These are phyloP conservation scores for Butyriboletus loyo DNA, from an alignment of 768 basidiomycete genomes.

Conservation along the genomic window DNA sequence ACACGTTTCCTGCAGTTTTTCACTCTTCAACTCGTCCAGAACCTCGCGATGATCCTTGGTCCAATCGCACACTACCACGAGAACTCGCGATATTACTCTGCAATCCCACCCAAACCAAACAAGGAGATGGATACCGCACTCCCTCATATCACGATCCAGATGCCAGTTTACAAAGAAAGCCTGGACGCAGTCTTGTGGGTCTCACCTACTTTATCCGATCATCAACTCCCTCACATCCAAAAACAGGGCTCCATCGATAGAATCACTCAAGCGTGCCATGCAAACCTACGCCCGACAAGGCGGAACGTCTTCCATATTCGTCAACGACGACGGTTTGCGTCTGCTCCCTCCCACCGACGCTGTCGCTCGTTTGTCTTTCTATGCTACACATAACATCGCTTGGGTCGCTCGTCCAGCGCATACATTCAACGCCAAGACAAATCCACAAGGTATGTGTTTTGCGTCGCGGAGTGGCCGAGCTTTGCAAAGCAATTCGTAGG, in stretches of 20 bases:
- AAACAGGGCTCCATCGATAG: constrained; percentile 43
- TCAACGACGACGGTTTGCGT: constrained; percentile 64
- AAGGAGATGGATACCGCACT: constrained; percentile 42
- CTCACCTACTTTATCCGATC: constrained; percentile 4
- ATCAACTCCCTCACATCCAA: background rate
- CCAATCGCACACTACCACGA: constrained; percentile 50
- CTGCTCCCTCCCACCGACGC: constrained; percentile 45
- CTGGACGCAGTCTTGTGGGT: constrained; percentile 50
- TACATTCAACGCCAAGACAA: constrained; percentile 38
- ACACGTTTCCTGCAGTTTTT: constrained; percentile 32
- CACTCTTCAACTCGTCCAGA: constrained; percentile 39
- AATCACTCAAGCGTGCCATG: constrained; percentile 58
- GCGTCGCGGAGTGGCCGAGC: constrained; percentile 34
- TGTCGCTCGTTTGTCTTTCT: constrained; percentile 47
- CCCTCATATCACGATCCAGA: constrained; percentile 51
- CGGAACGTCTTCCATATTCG: constrained; percentile 55
- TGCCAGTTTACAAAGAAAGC: constrained; percentile 58
- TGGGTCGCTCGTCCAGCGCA: constrained; percentile 61
- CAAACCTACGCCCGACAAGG: constrained; percentile 65
- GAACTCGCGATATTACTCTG: constrained; percentile 56
- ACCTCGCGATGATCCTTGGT: constrained; percentile 41
- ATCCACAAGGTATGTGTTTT: constrained; percentile 42
- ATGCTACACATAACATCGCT: constrained; percentile 55
- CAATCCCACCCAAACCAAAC: constrained; percentile 40
- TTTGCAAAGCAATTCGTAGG: constrained; percentile 10